Percentiles rank a stretch among this genome's conserved stretches.
phyloP scores from a whole-genome alignment of 345 rosid species.

The Populus deltoides region DNA sequence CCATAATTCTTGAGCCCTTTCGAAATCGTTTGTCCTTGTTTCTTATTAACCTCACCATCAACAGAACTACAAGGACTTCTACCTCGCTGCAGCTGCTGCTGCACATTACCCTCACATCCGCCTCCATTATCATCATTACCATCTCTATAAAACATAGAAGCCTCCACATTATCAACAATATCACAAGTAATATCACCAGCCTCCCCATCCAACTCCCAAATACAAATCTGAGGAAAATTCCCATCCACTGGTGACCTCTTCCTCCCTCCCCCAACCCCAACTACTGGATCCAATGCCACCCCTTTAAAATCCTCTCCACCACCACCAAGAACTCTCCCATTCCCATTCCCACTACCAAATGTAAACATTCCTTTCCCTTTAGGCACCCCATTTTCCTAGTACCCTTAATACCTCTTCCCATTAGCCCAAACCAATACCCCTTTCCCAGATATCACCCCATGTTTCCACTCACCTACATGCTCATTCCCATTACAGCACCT shows the following conservation, averaged over 20 bases:
- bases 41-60: constrained; percentile 45
- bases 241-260: constrained; percentile 26
- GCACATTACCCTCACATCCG: constrained; percentile 8
- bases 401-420: constrained; percentile 42
- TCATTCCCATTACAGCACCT: constrained; percentile 61
- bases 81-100: neutral
- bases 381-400: constrained; percentile 66
- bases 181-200: constrained; percentile 87
- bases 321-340: neutral
- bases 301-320: constrained; percentile 16
- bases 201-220: constrained; percentile 48
- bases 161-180: constrained; percentile 73
- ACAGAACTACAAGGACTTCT: constrained; percentile 21
- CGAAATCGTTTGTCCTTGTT: constrained; percentile 57
- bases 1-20: constrained; percentile 63
- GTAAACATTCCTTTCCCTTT: constrained; percentile 52
- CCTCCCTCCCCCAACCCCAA: neutral
- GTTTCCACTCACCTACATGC: constrained; percentile 59
- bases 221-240: constrained; percentile 69
- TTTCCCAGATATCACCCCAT: constrained; percentile 52
- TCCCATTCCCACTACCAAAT: too few relatives aligned
- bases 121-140: constrained; percentile 13
- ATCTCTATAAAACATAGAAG: constrained; percentile 52
- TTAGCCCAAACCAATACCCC: constrained; percentile 55
- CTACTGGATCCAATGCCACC: neutral